These are phyloP conservation scores for Jaminaea rosea DNA, from an alignment of 1,284 basidiomycete genomes.

Conservation along the genomic window DNA sequence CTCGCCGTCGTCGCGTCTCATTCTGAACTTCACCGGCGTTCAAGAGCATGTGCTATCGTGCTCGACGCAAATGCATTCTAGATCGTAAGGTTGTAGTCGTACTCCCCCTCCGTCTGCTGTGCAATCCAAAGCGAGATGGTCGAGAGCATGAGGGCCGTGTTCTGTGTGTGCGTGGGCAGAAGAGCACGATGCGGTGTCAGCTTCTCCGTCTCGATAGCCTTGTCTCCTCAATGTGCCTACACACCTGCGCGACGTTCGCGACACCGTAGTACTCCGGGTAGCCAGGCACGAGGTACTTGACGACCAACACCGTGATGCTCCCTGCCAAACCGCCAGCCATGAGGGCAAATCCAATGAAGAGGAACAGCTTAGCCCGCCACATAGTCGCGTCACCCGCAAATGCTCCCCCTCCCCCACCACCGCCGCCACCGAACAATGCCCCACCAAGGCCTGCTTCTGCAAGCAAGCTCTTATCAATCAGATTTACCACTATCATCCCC, in stretches of 20 bases:
- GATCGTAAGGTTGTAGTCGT: constrained; percentile 76
- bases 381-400: constrained; percentile 61
- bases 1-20: too few relatives aligned
- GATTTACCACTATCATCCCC: constrained; percentile 83
- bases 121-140: constrained; percentile 76
- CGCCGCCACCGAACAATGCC: constrained; percentile 25
- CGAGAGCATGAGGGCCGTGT: constrained; percentile 82
- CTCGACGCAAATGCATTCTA: too few relatives aligned
- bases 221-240: not conserved
- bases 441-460: constrained; percentile 53
- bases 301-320: constrained; percentile 74
- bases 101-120: constrained; percentile 68
- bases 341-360: constrained; percentile 91
- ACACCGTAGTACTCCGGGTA: constrained; percentile 80
- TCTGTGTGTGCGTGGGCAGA: constrained; percentile 53
- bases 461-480: constrained; percentile 89
- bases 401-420: constrained; percentile 42
- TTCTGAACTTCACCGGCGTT: too few relatives aligned
- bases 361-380: constrained; percentile 76
- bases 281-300: constrained; percentile 77
- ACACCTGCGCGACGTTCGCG: constrained; percentile 64
- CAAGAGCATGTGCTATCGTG: too few relatives aligned
- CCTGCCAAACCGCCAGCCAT: constrained; percentile 94
- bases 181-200: not conserved
- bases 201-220: not conserved